Percentiles rank a stretch among this genome's conserved stretches.
These are phyloP conservation scores for Penicillium coffeae DNA, from an alignment of 495 filamentous ascomycete genomes.

Conservation along the genomic window DNA sequence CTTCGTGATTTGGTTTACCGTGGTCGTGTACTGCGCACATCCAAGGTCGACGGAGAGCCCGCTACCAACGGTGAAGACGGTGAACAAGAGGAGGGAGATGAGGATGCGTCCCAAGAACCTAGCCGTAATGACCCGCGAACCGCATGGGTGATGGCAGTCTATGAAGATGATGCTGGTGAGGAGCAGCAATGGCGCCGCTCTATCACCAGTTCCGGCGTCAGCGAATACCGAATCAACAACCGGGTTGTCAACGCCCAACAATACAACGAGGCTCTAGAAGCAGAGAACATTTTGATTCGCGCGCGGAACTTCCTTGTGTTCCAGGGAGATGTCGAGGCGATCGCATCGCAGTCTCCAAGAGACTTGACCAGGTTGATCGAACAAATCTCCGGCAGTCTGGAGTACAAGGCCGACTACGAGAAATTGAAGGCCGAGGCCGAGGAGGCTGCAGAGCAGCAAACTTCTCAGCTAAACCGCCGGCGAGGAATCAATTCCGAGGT, in stretches of 20 bases:
- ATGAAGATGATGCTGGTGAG: conserved; percentile 95
- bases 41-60: conserved; percentile 82
- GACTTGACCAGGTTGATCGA: conserved; percentile 95
- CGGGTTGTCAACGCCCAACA: conserved; percentile 80
- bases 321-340: conserved; percentile 97
- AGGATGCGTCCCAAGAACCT: conserved; percentile 43
- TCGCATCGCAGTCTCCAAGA: conserved; percentile 86
- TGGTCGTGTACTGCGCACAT: conserved; percentile 85
- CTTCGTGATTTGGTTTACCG: conserved; percentile 94
- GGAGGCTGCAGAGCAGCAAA: conserved; percentile 82
- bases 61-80: conserved; percentile 50
- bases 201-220: conserved; percentile 82
- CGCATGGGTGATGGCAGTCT: conserved; percentile 98
- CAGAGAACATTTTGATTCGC: conserved; percentile 95
- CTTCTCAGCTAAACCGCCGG: conserved; percentile 78
- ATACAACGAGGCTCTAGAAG: conserved; percentile 90
- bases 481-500: conserved; percentile 97
- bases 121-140: conserved; percentile 74
- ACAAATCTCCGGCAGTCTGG: conserved; percentile 93
- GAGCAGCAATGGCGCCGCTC: conserved; percentile 93
- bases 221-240: conserved; percentile 97
- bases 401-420: conserved; percentile 95
- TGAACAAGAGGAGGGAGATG: conserved; percentile 43
- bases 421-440: conserved; percentile 78
- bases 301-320: conserved; percentile 97